Base-by-base conservation (phyloP, 2,329 filamentous ascomycete genomes). In the Phialemonium atrogriseum region DNA sequence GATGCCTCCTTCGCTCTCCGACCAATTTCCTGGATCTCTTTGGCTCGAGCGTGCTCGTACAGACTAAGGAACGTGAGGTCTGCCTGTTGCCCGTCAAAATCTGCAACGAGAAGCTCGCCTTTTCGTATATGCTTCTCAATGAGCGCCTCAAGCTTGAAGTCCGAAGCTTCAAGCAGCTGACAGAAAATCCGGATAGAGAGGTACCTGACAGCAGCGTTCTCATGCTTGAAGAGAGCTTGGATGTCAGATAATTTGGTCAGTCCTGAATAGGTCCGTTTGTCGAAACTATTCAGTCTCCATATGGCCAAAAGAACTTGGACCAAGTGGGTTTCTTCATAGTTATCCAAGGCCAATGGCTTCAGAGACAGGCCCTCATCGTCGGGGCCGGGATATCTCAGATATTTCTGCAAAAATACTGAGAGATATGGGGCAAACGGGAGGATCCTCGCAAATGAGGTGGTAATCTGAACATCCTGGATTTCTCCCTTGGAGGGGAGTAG, bases 381-480 rank as follows among this genome's bases (percentile, higher is more conserved):
- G 2, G 20, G 34, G 32, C 50, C 49, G 27, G 47, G 54, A 26
- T 53, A 49, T 34, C 45, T 46, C 38, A 62, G 49, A 46, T 59
- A 59, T 34, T 43, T 45, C 44, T 79, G 72, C 39, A 85, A 70
- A 53, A 87, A 84, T 37, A 77, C 72, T 32, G 80, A 77, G 25
- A 96, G 66, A 51, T 89, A 77, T 30, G 86, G 83, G 43, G 84
- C 83, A 64, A 91, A 80, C 12, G 86, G 84, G 46, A 95, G 56
- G 40, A 94, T 69, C 48, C 83, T 73, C 38, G 84, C 81, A 60
- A 94, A 83, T 19, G 84, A 80, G 34, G 79, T 70, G 41, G 89
- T 69, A 32, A 80, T 58, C 34, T 47, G 55, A 46, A 54, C 56
- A 45, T 57, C 56, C 44, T 47, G 54, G 33, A 41, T 44, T 41